A percentile compares a stretch with the other conserved stretches of the same genome.
Evolutionary conservation across 2,329 filamentous ascomycete genomes (phyloP).

Genomic region (Nannizziopsis arthrosporioides): DNA sequence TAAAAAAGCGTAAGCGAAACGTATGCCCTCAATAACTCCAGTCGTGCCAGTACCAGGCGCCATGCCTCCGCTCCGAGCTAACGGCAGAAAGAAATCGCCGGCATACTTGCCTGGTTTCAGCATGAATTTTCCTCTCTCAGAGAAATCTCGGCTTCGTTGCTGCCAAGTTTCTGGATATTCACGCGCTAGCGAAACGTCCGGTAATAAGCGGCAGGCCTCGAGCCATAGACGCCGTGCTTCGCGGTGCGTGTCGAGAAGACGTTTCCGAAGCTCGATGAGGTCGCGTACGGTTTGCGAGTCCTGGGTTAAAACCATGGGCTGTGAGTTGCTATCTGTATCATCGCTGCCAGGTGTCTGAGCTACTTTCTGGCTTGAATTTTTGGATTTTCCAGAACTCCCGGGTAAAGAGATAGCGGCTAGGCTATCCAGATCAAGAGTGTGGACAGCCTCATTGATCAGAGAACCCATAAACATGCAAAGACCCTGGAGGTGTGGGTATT

Average conservation of each 20-base stretch:
- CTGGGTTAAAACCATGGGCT: slow-evolving; percentile 28
- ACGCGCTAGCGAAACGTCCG: slow-evolving; percentile 30
- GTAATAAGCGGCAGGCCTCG: slow-evolving; percentile 32
- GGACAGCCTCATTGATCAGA: slow-evolving; percentile 36
- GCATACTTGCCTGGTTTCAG: slow-evolving; percentile 28
- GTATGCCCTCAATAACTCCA: slow-evolving; percentile 35
- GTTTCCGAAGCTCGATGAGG: slow-evolving; percentile 30
- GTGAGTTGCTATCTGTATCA: slow-evolving; percentile 12
- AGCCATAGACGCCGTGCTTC: slow-evolving; percentile 36
- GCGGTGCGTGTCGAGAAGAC: slow-evolving; percentile 31
- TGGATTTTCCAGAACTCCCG: slow-evolving; percentile 27
- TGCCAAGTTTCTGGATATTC: slow-evolving; percentile 38
- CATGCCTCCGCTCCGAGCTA: slow-evolving; percentile 21
- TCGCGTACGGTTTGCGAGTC: slow-evolving; percentile 29
- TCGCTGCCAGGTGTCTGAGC: slow-evolving; percentile 37
- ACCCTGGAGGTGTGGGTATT: slow-evolving; percentile 33
- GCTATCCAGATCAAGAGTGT: slow-evolving; percentile 35
- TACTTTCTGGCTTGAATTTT: slow-evolving; percentile 27
- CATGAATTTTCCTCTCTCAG: slow-evolving; percentile 26
- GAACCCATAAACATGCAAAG: slow-evolving; percentile 38
- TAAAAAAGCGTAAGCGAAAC: slow-evolving; percentile 36
- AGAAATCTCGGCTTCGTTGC: slow-evolving; percentile 28
- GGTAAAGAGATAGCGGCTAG: slow-evolving; percentile 32
- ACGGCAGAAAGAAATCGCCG: slow-evolving; percentile 32
- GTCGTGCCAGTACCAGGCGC: slow-evolving; percentile 21